These are phyloP conservation scores for Penicillium sumatraense DNA, from an alignment of 2,329 filamentous ascomycete genomes.

Conservation along the genomic window DNA sequence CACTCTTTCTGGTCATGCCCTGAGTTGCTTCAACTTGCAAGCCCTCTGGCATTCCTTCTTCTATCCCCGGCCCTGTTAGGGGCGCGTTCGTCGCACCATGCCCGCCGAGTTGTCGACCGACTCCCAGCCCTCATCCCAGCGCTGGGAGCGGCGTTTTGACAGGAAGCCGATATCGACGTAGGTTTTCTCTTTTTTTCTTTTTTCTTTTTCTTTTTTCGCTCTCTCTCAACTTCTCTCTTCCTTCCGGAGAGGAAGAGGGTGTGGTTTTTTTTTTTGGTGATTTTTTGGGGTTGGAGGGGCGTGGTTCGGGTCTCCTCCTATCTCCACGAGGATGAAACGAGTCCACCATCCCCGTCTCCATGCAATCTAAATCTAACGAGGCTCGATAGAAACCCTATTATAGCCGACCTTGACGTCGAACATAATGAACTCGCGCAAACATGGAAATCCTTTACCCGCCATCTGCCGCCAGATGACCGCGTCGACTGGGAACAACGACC, in stretches of 20 bases:
- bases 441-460: slow-evolving; percentile 41
- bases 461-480: slow-evolving; percentile 32
- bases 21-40: slow-evolving; percentile 1
- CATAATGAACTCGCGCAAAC: slow-evolving; percentile 42
- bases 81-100: slow-evolving; percentile 26
- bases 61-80: slow-evolving; percentile 12
- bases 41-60: slow-evolving; percentile 3
- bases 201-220: not conserved
- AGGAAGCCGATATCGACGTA: slow-evolving; percentile 36
- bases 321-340: not conserved
- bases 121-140: slow-evolving; percentile 17
- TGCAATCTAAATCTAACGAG: not conserved
- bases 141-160: slow-evolving; percentile 36
- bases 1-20: slow-evolving; percentile 24
- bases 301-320: not conserved
- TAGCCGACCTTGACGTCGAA: slow-evolving; percentile 43
- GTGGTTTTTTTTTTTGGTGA: not conserved
- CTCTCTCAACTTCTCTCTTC: not conserved
- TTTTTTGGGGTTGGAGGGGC: not conserved
- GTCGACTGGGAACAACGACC: slow-evolving; percentile 34
- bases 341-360: not conserved
- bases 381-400: slow-evolving; percentile 30
- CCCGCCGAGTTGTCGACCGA: slow-evolving; percentile 15
- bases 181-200: slow-evolving; percentile 5
- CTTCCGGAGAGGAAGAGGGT: no score